Conservation (phyloP, 2,329 filamentous ascomycete genomes). For the Piedraia hortae region DNA sequence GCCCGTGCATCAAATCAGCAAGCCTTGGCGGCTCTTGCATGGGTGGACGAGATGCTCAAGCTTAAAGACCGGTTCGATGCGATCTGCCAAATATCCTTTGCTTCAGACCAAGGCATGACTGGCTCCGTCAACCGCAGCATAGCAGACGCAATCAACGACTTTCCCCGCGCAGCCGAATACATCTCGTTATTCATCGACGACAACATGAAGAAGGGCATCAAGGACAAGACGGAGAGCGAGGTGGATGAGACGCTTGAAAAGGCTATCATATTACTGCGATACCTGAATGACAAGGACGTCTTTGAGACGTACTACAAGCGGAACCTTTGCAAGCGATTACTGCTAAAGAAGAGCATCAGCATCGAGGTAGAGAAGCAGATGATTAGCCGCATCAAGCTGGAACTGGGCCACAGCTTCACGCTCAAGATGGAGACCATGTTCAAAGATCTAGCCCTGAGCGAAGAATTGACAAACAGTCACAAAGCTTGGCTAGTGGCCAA, state of each 20-base stretch:
- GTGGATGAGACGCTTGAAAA: slow-evolving; percentile 67
- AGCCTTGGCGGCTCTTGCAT: slow-evolving; percentile 68
- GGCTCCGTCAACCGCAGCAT: slow-evolving; percentile 68
- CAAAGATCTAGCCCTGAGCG: slow-evolving; percentile 73
- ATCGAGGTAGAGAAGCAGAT: slow-evolving; percentile 85
- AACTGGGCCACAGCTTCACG: slow-evolving; percentile 84
- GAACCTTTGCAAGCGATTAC: slow-evolving; percentile 61
- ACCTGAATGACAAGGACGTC: slow-evolving; percentile 72
- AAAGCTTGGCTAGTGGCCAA: slow-evolving; percentile 36
- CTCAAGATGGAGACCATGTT: slow-evolving; percentile 92
- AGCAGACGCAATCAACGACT: slow-evolving; percentile 74
- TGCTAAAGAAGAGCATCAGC: slow-evolving; percentile 73
- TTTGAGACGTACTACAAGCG: slow-evolving; percentile 98
- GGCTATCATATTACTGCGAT: slow-evolving; percentile 64
- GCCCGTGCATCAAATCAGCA: slow-evolving; percentile 35
- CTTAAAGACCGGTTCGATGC: slow-evolving; percentile 77
- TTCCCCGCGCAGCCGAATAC: slow-evolving; percentile 61
- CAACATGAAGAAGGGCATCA: slow-evolving; percentile 78
- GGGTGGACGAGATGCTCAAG: slow-evolving; percentile 71
- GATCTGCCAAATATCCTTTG: slow-evolving; percentile 47
- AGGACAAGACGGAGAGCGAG: slow-evolving; percentile 72
- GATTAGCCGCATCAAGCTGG: slow-evolving; percentile 89
- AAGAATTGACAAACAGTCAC: slow-evolving; percentile 55
- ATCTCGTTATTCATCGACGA: slow-evolving; percentile 94
- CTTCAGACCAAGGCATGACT: slow-evolving; percentile 48